A percentile compares a stretch with the other conserved stretches of the same genome.
Conservation (phyloP, 805 yeast genomes). For the Metschnikowia sp. region DNA sequence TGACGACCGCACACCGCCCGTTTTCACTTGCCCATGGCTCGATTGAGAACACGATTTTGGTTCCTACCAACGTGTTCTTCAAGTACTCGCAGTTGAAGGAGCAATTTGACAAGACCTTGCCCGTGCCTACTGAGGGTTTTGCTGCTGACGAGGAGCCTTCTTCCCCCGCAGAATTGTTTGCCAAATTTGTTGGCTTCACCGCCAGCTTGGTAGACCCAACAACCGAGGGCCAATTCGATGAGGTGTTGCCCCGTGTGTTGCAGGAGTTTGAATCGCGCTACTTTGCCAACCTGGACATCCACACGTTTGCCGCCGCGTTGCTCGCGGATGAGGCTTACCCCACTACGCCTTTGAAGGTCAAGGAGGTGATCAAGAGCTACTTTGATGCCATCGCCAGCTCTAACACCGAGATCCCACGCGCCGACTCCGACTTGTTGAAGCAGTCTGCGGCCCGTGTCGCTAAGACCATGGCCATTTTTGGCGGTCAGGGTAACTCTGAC, state of each 20-base stretch:
- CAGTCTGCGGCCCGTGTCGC: slow-evolving; percentile 58
- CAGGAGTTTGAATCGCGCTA: slow-evolving; percentile 83
- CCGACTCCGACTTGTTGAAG: slow-evolving; percentile 52
- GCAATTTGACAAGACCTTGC: slow-evolving; percentile 75
- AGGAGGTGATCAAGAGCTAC: slow-evolving; percentile 74
- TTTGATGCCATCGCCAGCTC: slow-evolving; percentile 41
- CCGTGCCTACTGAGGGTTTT: slow-evolving; percentile 76
- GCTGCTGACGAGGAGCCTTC: slow-evolving; percentile 87
- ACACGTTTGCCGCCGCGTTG: slow-evolving; percentile 75
- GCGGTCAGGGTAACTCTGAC: slow-evolving; percentile 99
- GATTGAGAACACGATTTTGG: slow-evolving; percentile 82
- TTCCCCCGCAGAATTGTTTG: slow-evolving; percentile 79
- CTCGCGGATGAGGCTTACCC: slow-evolving; percentile 53
- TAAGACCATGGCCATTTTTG: slow-evolving; percentile 79
- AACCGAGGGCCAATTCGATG: slow-evolving; percentile 58
- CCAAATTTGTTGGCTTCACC: slow-evolving; percentile 76
- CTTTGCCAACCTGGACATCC: slow-evolving; percentile 67
- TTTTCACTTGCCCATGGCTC: slow-evolving; percentile 80
- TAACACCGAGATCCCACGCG: slow-evolving; percentile 21
- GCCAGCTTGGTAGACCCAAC: slow-evolving; percentile 45
- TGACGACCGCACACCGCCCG: slow-evolving; percentile 54
- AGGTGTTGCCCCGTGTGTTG: slow-evolving; percentile 66
- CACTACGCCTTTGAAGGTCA: slow-evolving; percentile 69
- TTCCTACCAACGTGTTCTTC: slow-evolving; percentile 77
- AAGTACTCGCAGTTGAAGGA: slow-evolving; percentile 84